Conservation (phyloP, 2,329 filamentous ascomycete species). For the Hymenoscyphus linearis region DNA sequence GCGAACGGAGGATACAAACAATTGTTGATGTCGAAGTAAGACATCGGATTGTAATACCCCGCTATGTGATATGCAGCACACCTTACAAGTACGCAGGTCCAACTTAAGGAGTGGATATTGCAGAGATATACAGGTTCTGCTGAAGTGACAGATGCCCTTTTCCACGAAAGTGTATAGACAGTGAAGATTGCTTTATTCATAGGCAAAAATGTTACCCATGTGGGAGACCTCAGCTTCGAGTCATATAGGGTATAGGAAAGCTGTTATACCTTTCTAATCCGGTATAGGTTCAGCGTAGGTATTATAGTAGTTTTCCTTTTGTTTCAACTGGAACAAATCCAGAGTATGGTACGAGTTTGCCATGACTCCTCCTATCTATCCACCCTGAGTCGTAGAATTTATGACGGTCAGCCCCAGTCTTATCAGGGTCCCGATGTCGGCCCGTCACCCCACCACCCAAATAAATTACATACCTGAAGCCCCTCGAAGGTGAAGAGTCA, state of each 20-base stretch:
- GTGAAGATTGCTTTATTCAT: background rate
- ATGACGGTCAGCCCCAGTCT: background rate
- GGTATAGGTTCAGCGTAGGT: background rate
- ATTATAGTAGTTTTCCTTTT: background rate
- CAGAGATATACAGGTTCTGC: background rate
- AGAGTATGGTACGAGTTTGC: background rate
- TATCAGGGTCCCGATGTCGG: constrained; percentile 2
- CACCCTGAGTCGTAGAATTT: background rate
- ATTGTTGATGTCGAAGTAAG: background rate
- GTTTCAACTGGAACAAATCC: background rate
- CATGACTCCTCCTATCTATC: background rate
- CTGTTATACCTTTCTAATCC: background rate
- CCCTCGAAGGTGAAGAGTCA: background rate
- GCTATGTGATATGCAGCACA: background rate
- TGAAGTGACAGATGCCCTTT: background rate
- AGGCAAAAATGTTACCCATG: background rate
- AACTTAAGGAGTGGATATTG: background rate
- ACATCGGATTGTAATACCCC: background rate
- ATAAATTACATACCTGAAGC: constrained; percentile 4
- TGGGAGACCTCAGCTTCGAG: background rate
- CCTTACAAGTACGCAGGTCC: background rate
- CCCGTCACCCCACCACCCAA: constrained; percentile 2
- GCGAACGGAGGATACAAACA: background rate
- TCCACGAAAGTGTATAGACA: background rate
- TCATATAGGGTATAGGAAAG: background rate